Percentiles rank a stretch among this genome's conserved stretches.
Conservation (phyloP, 2,329 filamentous ascomycete species). For the Penicillium sp. region DNA sequence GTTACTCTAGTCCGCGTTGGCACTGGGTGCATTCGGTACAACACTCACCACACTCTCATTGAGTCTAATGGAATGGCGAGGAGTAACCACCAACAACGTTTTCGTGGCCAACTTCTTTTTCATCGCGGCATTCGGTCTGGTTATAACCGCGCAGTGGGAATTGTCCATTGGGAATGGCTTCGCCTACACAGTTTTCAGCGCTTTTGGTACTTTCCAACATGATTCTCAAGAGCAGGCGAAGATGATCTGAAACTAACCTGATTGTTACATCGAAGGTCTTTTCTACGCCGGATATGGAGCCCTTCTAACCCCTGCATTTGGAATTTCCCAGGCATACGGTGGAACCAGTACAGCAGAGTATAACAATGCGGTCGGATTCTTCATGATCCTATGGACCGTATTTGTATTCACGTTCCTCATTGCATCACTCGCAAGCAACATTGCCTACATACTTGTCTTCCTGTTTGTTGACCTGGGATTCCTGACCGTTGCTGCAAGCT, state of each 20-base stretch:
- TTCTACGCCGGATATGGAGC: constrained; percentile 54
- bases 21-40: constrained; percentile 56
- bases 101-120: constrained; percentile 60
- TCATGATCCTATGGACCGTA: constrained; percentile 51
- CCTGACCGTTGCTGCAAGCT: constrained; percentile 44
- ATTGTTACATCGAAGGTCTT: constrained; percentile 32
- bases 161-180: constrained; percentile 55
- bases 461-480: constrained; percentile 50
- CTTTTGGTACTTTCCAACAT: constrained; percentile 47
- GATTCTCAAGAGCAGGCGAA: neutral
- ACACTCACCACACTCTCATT: constrained; percentile 56
- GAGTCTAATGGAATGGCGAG: constrained; percentile 57
- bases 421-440: constrained; percentile 46
- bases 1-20: constrained; percentile 45
- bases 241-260: neutral
- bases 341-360: constrained; percentile 40
- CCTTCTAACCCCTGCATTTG: constrained; percentile 50
- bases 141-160: constrained; percentile 59
- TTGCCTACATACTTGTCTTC: constrained; percentile 53
- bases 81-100: constrained; percentile 52
- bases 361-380: constrained; percentile 54
- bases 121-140: constrained; percentile 51
- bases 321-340: constrained; percentile 48
- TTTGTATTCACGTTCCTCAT: constrained; percentile 50
- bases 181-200: constrained; percentile 55